A percentile compares a stretch with the other conserved stretches of the same genome.
phyloP scores from a whole-genome alignment of 768 basidiomycete species.

The Calocybe gangraenosa region DNA sequence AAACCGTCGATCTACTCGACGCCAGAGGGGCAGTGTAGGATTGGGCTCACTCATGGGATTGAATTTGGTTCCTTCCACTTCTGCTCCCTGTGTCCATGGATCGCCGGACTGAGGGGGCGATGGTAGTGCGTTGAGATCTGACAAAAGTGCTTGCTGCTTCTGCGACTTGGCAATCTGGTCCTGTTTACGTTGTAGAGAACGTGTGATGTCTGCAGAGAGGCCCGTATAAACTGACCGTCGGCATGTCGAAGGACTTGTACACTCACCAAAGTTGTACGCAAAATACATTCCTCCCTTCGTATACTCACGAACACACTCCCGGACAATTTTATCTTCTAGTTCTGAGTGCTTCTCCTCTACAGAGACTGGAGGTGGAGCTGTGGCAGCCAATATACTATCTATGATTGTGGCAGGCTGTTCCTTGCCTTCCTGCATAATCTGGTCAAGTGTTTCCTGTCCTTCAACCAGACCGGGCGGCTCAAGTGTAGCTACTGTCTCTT shows the following conservation, averaged over 20 bases:
- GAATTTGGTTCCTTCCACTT: conserved; percentile 28
- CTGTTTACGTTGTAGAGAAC: conserved; percentile 77
- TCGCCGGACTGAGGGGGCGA: conserved; percentile 21
- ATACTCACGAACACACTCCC: conserved; percentile 74
- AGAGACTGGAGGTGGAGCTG: conserved; percentile 59
- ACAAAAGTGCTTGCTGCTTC: conserved; percentile 54
- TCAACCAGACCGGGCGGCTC: conserved; percentile 8
- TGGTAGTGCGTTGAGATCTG: conserved; percentile 53
- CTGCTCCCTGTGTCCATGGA: conserved; percentile 5
- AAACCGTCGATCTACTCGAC: conserved; percentile 83
- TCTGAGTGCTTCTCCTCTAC: conserved; percentile 67
- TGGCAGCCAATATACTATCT: conserved; percentile 51
- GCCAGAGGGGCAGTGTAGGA: conserved; percentile 82
- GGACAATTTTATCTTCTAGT: conserved; percentile 78
- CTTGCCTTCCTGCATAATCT: conserved; percentile 40
- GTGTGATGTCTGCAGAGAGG: conserved; percentile 66
- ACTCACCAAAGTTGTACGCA: conserved; percentile 76
- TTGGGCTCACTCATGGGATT: conserved; percentile 67
- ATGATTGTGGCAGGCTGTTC: conserved; percentile 52
- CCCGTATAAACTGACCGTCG: neutral
- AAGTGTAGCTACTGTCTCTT: conserved; percentile 18
- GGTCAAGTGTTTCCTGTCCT: conserved; percentile 35
- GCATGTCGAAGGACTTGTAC: neutral
- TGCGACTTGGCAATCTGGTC: conserved; percentile 55
- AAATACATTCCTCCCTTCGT: conserved; percentile 89